Evolutionary conservation across 352 stramenopile genomes (phyloP).

Genomic region (Globisporangium irregulare): DNA sequence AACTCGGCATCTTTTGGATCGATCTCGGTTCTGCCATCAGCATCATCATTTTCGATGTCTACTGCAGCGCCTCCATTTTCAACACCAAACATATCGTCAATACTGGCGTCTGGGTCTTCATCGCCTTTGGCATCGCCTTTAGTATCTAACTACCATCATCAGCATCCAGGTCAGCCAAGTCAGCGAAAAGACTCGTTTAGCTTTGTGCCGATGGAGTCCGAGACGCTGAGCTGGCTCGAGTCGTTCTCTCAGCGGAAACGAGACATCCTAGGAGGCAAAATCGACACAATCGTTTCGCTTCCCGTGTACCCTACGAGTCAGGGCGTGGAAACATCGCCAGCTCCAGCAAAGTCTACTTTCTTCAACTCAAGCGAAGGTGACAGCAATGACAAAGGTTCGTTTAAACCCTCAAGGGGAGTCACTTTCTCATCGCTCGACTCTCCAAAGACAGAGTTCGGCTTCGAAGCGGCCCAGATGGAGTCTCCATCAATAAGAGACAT

Average conservation of each 20-base stretch:
- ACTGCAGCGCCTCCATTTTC: constrained; percentile 1
- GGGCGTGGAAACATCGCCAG: background rate
- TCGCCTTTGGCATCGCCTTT: background rate
- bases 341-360: background rate
- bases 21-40: background rate
- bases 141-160: background rate
- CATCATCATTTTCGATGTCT: background rate
- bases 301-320: background rate
- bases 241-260: constrained; percentile 62
- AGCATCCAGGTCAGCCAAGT: background rate
- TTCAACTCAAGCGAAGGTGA: background rate
- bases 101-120: background rate
- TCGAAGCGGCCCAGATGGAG: background rate
- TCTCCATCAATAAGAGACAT: background rate
- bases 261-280: constrained; percentile 47
- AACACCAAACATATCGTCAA: constrained; percentile 9
- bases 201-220: constrained; percentile 22
- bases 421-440: too few species aligned
- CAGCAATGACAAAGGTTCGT: background rate
- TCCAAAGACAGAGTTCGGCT: background rate
- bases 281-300: constrained; percentile 22
- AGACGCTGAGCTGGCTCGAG: constrained; percentile 63
- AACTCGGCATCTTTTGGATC: background rate
- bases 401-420: background rate
- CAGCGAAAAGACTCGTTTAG: constrained; percentile 19